Conservation (phyloP, 176 grass and related monocot genomes). For the Thalia dealbata region DNA sequence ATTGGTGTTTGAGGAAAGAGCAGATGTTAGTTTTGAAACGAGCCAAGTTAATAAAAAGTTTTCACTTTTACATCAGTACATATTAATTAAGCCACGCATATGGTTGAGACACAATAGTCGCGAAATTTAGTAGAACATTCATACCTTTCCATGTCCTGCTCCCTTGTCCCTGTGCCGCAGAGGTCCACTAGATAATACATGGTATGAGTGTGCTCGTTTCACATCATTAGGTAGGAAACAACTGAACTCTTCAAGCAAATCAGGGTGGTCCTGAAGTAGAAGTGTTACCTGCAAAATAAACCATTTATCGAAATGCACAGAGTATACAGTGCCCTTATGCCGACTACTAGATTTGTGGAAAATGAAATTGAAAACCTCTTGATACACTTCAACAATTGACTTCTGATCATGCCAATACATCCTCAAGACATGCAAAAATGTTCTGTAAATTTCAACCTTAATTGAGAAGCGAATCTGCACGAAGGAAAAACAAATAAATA, state of each 20-base stretch:
- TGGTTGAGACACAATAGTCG: not conserved
- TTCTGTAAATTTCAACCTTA: not conserved
- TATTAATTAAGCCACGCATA: not conserved
- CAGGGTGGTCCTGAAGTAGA: not conserved
- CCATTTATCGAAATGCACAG: no score
- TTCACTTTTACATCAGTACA: no score
- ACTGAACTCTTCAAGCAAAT: constrained; percentile 7
- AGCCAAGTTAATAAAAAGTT: no score
- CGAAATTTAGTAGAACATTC: not conserved
- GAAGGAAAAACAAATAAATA: not conserved
- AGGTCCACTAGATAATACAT: not conserved
- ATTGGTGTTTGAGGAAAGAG: no score
- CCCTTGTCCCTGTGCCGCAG: not conserved
- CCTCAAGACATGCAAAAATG: not conserved
- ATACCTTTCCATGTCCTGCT: not conserved
- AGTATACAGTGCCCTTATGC: no score
- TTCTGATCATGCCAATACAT: not conserved
- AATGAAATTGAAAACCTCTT: constrained; percentile 6
- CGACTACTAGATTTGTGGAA: not conserved
- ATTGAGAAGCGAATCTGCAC: not conserved
- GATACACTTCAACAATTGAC: not conserved
- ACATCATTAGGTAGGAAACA: not conserved
- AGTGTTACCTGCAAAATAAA: not conserved
- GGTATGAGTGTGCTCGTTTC: not conserved
- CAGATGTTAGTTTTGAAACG: no score